Base-by-base conservation (phyloP, 306 rosid genomes). In the Cicer bijugum region DNA sequence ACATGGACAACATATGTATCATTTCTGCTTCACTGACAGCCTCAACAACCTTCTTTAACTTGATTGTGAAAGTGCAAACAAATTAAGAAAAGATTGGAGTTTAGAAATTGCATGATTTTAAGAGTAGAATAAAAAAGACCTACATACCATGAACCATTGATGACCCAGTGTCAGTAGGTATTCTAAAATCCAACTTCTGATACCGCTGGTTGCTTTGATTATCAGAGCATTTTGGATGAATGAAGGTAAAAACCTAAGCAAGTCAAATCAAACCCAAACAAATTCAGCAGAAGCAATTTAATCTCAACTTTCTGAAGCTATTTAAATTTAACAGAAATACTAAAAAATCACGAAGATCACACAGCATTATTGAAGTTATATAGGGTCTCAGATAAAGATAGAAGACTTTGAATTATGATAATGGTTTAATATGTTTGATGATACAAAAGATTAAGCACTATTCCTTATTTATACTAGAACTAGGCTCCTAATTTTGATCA, bases 101-200 rank as follows among this genome's bases (percentile, higher is more conserved):
- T 46, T 11, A 47, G 7, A 47, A 47, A 12, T 12, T n/a, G 52
- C 16, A 47, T 5, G 52, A 47, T 47, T 11, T 47, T 47, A 12
- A 47, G 16, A 5, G 52, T 12, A 47, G 11, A 47, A 47, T 28
- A 3, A 47, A 47, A 67, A 68, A 48, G 20, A 45, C 73, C 80
- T 42, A 66, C 83, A 78, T 87, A 90, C 96, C 96, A 47, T 90
- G 96, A 75, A 90, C 89, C 84, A 88, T 43, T 19, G 90, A 79
- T 12, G 93, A 79, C 33, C 91, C 93, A 17, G 91, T 86, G 44
- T 87, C 88, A 19, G 58, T 46, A 9, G 91, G 83, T 67, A 88
- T 81, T 59, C 75, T 83, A 75, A 88, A 90, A 38, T 20, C 71
- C 60, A 90, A 74, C 79, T 84, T 88, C 16, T 55, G 81, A 78